Percentiles rank a stretch among this genome's conserved stretches.
Evolutionary conservation across 2,329 filamentous ascomycete species (phyloP).

Genomic region (Blastomyces percursus): DNA sequence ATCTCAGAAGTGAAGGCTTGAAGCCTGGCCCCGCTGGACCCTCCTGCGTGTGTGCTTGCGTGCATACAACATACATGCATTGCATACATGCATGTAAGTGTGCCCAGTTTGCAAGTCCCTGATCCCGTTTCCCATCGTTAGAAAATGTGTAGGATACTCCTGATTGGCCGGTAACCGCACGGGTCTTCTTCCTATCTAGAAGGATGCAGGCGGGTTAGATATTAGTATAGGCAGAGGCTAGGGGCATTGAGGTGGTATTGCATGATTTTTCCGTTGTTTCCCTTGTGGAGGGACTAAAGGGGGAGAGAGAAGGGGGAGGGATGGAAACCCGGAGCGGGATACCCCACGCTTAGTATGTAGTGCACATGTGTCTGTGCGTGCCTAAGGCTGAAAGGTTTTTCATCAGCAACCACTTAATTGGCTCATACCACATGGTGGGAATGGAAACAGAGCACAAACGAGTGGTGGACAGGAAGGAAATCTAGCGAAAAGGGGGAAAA

Average conservation of each 20-base stretch:
- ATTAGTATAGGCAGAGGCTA: background rate
- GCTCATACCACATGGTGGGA: background rate
- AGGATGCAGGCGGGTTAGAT: background rate
- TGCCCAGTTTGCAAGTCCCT: background rate
- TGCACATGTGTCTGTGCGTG: background rate
- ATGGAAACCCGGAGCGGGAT: background rate
- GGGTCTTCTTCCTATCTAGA: background rate
- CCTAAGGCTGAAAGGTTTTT: background rate
- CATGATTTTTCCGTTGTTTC: background rate
- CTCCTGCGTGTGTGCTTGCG: background rate
- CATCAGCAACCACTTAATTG: background rate
- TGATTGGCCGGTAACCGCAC: background rate
- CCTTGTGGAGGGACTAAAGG: background rate
- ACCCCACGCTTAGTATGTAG: background rate
- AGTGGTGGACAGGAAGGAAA: background rate
- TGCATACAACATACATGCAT: background rate
- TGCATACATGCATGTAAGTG: background rate
- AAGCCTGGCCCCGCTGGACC: background rate
- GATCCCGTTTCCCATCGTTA: background rate
- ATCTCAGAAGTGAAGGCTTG: background rate
- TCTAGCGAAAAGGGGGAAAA: background rate
- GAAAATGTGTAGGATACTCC: background rate
- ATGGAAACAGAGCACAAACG: background rate
- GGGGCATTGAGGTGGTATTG: background rate
- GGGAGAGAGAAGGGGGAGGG: background rate